phyloP scores from a whole-genome alignment of 345 rosid genomes.

The Acer campestre region DNA sequence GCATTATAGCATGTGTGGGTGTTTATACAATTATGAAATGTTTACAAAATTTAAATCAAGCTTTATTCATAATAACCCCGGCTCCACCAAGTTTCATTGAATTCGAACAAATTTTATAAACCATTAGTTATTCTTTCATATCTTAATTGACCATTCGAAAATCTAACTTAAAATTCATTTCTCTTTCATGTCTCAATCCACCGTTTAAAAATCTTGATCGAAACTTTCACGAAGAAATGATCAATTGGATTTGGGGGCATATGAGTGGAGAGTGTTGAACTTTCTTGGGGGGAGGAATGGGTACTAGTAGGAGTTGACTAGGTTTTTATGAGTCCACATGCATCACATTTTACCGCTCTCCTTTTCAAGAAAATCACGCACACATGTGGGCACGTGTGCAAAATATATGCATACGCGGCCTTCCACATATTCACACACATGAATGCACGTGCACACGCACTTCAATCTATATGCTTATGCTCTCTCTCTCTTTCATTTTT shows the following conservation, averaged over 20 bases:
- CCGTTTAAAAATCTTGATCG: too few relatives aligned
- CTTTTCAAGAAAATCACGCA: conserved; percentile 41
- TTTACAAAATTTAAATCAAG: neutral
- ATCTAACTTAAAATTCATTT: too few relatives aligned
- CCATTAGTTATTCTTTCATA: too few relatives aligned
- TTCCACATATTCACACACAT: conserved; percentile 75
- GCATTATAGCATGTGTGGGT: conserved; percentile 28
- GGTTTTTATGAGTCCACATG: conserved; percentile 69
- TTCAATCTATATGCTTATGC: conserved; percentile 52
- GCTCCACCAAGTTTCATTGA: too few relatives aligned
- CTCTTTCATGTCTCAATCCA: too few relatives aligned
- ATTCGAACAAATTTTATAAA: too few relatives aligned
- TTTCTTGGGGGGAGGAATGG: conserved; percentile 29
- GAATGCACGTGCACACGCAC: conserved; percentile 87
- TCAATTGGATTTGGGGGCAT: neutral
- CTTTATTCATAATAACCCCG: neutral
- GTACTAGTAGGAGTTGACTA: conserved; percentile 44
- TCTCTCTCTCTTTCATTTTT: conserved; percentile 11
- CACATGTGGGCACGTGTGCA: conserved; percentile 83
- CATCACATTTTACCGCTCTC: conserved; percentile 31
- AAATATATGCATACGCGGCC: conserved; percentile 41
- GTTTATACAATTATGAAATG: conserved; percentile 28
- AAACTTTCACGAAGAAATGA: too few relatives aligned
- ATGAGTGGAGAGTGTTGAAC: conserved; percentile 13
- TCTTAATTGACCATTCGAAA: too few relatives aligned